Base-by-base conservation (phyloP, 208 protist species). In the Acanthamoeba rhysodes region DNA sequence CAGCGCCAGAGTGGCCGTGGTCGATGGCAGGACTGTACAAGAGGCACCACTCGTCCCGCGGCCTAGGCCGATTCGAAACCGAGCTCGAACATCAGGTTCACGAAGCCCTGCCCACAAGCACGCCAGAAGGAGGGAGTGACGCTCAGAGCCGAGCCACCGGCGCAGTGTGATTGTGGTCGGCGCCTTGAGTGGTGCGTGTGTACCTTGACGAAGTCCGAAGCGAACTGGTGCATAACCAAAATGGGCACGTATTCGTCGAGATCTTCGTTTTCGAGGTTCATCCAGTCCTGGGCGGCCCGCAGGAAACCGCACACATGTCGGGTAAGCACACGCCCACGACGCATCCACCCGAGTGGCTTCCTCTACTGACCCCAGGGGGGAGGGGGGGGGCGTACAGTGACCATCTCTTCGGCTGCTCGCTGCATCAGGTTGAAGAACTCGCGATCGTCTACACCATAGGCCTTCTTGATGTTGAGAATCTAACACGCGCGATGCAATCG, bases 391-490 rank as follows among this genome's bases (percentile, higher is more conserved):
- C 45, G 53, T 32, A 68, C 24, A 16, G 7, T 14, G 24, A 90
- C 82, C 82, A 34, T 90, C 29, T 90, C 82, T 29, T 90, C 82
- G 34, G 53, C 57, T 22, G 82, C 82, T 18, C 82, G 34, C 50
- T 90, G 82, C 53, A 57, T 68, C 48, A 90, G 82, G 57, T 90
- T 66, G 57, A 90, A 90, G 82, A 90, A 90, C 53, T 90, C 82
- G 29, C 82, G 24, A 41, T 90, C 82, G 29, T 66, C 57, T 7
- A 90, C 82, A 2, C 82, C 82, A 12, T 90, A 90, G 34, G 82
- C 82, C 27, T 90, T 90, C 82, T 90, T 90, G 48, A 90, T 90
- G 29, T 90, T 90, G 10, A 90, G 57, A 27, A 90, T 90, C 82
- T 90, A 20, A 16, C 8, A 29, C 24, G 45, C 6, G 12, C 45